Percentiles rank a stretch among this genome's conserved stretches.
phyloP scores from a whole-genome alignment of 1,284 basidiomycete species.

The Fomitopsis pinicola region DNA sequence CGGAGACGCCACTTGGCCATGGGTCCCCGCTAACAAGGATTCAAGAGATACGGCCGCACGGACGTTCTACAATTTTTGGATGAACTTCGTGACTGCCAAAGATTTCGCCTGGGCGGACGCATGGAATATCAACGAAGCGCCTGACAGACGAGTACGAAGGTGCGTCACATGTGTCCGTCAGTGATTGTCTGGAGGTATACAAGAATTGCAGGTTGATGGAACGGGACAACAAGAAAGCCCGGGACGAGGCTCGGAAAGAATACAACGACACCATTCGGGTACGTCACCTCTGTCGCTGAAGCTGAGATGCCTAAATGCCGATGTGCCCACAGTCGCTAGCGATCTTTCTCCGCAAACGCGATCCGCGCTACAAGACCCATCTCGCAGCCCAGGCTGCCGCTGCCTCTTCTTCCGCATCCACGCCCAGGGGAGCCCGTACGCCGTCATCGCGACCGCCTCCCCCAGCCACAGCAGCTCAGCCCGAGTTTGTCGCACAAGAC shows the following conservation, averaged over 20 bases:
- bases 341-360: slow-evolving; percentile 87
- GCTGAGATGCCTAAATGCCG: not conserved
- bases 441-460: slow-evolving; percentile 4
- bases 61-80: slow-evolving; percentile 86
- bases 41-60: slow-evolving; percentile 46
- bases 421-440: slow-evolving; percentile 12
- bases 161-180: slow-evolving; percentile 21
- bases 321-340: slow-evolving; percentile 63
- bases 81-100: slow-evolving; percentile 85
- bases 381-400: slow-evolving; percentile 39
- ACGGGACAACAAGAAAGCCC: slow-evolving; percentile 90
- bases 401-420: slow-evolving; percentile 25
- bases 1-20: slow-evolving; percentile 77
- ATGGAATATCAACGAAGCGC: slow-evolving; percentile 83
- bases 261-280: slow-evolving; percentile 93
- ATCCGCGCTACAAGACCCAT: slow-evolving; percentile 85
- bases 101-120: slow-evolving; percentile 88
- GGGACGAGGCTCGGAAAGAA: slow-evolving; percentile 85
- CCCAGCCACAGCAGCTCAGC: slow-evolving; percentile 15
- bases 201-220: slow-evolving; percentile 73
- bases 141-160: slow-evolving; percentile 83
- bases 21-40: slow-evolving; percentile 45
- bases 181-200: not conserved
- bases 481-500: slow-evolving; percentile 70
- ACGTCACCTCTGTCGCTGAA: slow-evolving; percentile 18